Evolutionary conservation across 345 rosid species (phyloP), one percentile per base, ranked within the genome.

Genomic region (Kernera saxatilis): DNA sequence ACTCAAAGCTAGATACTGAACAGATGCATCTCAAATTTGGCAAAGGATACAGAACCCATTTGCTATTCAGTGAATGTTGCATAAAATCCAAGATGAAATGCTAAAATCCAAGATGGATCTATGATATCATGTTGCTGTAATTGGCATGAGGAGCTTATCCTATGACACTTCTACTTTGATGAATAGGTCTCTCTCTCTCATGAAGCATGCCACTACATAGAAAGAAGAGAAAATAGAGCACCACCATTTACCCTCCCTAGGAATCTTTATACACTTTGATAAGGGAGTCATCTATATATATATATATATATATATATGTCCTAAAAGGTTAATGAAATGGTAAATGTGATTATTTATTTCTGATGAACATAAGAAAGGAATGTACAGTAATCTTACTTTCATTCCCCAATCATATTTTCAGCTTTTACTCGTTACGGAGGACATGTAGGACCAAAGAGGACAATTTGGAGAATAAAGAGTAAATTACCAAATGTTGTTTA

Each of bases 171-270:
- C 37, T 35, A 54, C 57, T 64, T 52, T 19, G 27, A 55, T 64
- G 49, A 25, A 73, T 5, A 62, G 54, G 49, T 33, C 37, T 64
- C 27, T 64, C 30, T 64, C 25, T 69, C 30, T 61, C 36, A 71
- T 30, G 56, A 72, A 72, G 77, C 70, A 72, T 63, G 76, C 70
- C 64, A 54, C 49, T 64, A 17, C 77, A 64, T 64, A 72, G 65
- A 72, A 55, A 55, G 65, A 64, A 64, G 65, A 46, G 49, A 73
- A 64, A 73, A 46, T 50, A 56, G 29, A 53, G 67, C 72, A 65
- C 58, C 45, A 73, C 59, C 51, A 48, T 73, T 73, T 39, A 73
- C 65, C 35, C 56, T 73, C 29, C 59, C 77, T 56, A 37, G 77
- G 53, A 48, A 65, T 49, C 26, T 66, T 56, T 72, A 41, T 23